phyloP scores from a whole-genome alignment of 306 rosid genomes.

The Chamaecrista fasciculata region DNA sequence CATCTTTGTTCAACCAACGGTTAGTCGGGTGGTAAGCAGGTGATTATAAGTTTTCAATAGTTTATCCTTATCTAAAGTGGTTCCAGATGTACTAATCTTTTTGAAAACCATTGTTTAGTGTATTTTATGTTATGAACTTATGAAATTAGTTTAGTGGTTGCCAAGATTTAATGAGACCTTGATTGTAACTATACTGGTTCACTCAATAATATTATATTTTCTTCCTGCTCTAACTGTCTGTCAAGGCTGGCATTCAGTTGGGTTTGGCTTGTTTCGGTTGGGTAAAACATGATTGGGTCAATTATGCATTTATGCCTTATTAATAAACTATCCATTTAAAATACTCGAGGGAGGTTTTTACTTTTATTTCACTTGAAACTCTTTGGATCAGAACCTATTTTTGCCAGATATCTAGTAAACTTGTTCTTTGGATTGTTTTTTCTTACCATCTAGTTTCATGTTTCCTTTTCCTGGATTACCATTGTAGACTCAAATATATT shows the following conservation, averaged over 20 bases:
- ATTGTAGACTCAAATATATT: constrained; percentile 75
- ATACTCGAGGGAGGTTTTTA: neutral
- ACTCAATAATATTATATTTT: neutral
- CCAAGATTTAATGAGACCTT: neutral
- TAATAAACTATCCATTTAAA: neutral
- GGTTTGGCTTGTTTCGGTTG: no score
- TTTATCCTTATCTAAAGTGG: constrained; percentile 11
- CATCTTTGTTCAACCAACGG: constrained; percentile 85
- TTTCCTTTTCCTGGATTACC: constrained; percentile 1
- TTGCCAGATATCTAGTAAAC: neutral
- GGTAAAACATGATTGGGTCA: neutral
- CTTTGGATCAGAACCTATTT: neutral
- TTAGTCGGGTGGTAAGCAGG: constrained; percentile 90
- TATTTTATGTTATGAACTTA: neutral
- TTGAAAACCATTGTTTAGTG: neutral
- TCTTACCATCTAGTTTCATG: constrained; percentile 18
- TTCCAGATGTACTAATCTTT: constrained; percentile 15
- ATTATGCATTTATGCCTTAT: neutral
- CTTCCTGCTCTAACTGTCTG: neutral
- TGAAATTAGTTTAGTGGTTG: neutral
- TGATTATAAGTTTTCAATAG: constrained; percentile 34
- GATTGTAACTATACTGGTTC: constrained; percentile 2
- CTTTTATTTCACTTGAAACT: constrained; percentile 14
- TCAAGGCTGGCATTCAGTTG: neutral
- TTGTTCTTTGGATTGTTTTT: constrained; percentile 4